Percentiles rank a stretch among this genome's conserved stretches.
Evolutionary conservation across 345 rosid species (phyloP).

Genomic region (Ricinus communis): DNA sequence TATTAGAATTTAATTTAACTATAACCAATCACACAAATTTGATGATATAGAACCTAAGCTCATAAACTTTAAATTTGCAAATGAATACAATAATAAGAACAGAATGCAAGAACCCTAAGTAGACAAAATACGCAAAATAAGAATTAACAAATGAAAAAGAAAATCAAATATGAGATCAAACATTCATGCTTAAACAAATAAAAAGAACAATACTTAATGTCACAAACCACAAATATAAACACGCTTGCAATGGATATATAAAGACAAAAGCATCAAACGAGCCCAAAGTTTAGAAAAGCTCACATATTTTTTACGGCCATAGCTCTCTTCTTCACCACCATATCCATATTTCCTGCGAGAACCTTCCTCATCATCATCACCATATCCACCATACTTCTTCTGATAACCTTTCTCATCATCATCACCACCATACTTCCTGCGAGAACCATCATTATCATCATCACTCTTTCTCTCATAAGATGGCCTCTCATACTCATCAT

Average conservation of each 20-base stretch:
- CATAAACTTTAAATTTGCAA: too few relatives aligned
- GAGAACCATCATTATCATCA: slow-evolving; percentile 36
- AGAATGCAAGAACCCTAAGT: too few relatives aligned
- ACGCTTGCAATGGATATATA: not conserved
- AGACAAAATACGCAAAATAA: too few relatives aligned
- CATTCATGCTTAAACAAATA: too few relatives aligned
- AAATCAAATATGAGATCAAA: too few relatives aligned
- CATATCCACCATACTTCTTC: slow-evolving; percentile 44
- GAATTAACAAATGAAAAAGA: too few relatives aligned
- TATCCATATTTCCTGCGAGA: slow-evolving; percentile 35
- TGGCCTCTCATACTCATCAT: slow-evolving; percentile 22
- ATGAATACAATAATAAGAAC: too few relatives aligned
- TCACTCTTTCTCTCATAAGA: slow-evolving; percentile 33
- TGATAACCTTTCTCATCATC: slow-evolving; percentile 30
- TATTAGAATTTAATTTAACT: too few relatives aligned
- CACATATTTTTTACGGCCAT: slow-evolving; percentile 89
- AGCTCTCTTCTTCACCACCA: slow-evolving; percentile 60
- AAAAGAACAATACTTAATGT: not conserved
- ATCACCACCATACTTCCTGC: slow-evolving; percentile 15
- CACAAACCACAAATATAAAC: not conserved
- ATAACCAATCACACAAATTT: too few relatives aligned
- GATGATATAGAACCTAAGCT: too few relatives aligned
- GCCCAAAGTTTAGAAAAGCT: slow-evolving; percentile 21
- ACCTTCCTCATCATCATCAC: slow-evolving; percentile 30
- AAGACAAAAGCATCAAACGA: not conserved